Base-by-base conservation (phyloP, 108 stramenopile genomes). In the Phaeodactylum tricornutum region DNA sequence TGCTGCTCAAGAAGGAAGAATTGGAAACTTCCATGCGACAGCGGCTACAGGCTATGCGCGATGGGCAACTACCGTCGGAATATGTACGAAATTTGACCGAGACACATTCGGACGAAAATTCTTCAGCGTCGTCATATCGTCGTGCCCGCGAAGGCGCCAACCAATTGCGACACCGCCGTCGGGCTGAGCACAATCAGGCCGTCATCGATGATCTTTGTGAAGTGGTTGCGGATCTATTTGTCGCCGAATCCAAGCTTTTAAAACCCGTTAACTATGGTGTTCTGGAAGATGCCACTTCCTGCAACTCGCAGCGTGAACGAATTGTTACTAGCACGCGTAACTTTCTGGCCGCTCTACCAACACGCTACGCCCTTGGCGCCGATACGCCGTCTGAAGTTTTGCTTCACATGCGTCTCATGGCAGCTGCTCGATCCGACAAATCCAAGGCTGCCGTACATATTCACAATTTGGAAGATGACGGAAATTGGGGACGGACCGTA, bases 391-490 rank as follows among this genome's bases (percentile, higher is more conserved):
- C 47, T 19, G 64, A 66, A 38, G 64, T 59, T 12, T 23, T 66
- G 1, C 40, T 64, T 17, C 66, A 67, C 41, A 67, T 67, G 66
- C 49, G 66, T 15, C 67, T 68, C 7, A 57, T 68, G 60, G 43
- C 60, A 11, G 58, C 49, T 12, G 60, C 60, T 3, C 41, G 67
- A 28, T n/a, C 43, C 7, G 53, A 56, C 44, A 21, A 22, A 6
- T 24, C 55, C 11, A 40, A 40, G 26, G 29, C 55, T 3, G 67
- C 44, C 1, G 59, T 68, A 11, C 67, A 68, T 43, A 60, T 68
- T 32, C 26, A 23, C 24, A 60, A 60, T 32, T 21, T 61, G 8
- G 25, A 53, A 11, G 44, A 53, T 24, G 54, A 50, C n/a, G 21
- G n/a, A 12, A 43, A 39, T 15, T 23, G 31, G 12, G 28, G 16